Conservation (phyloP, 108 stramenopile species). For the Skeletonema marinoi region DNA sequence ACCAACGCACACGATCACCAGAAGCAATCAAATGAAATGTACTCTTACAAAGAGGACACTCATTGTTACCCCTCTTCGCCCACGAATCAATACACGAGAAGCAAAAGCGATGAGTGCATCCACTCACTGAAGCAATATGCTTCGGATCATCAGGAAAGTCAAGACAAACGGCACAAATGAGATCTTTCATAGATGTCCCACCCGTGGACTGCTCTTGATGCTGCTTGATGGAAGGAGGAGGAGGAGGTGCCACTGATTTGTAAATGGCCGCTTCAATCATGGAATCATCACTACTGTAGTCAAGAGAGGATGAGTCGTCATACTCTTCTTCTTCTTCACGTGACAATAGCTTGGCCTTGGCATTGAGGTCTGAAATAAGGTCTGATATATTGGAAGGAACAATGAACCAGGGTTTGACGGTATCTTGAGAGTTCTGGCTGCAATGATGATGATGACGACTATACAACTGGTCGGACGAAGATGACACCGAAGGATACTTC, state of each 20-base stretch:
- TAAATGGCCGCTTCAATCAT: not conserved
- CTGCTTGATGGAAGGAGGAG: not conserved
- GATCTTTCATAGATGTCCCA: not conserved
- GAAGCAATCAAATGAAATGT: conserved; percentile 16
- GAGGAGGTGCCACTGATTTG: not conserved
- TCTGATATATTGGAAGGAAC: not conserved
- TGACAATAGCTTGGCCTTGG: not conserved
- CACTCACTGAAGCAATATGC: conserved; percentile 2
- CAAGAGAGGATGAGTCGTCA: not conserved
- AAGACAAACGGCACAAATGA: not conserved
- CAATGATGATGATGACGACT: not conserved
- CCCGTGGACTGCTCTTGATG: not conserved
- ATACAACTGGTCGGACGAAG: not conserved
- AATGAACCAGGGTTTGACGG: not conserved
- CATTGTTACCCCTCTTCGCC: not conserved
- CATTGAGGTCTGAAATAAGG: not conserved
- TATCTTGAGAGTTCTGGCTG: not conserved
- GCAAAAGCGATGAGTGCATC: conserved; percentile 10
- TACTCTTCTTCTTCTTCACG: not conserved
- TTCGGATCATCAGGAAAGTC: not conserved
- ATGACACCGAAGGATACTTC: not conserved
- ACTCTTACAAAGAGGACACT: conserved; percentile 17
- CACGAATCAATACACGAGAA: conserved; percentile 4
- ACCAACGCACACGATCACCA: conserved; percentile 9
- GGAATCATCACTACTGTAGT: not conserved